Conservation (phyloP, 257 asterid genomes). For the Ajuga chamaepitys region DNA sequence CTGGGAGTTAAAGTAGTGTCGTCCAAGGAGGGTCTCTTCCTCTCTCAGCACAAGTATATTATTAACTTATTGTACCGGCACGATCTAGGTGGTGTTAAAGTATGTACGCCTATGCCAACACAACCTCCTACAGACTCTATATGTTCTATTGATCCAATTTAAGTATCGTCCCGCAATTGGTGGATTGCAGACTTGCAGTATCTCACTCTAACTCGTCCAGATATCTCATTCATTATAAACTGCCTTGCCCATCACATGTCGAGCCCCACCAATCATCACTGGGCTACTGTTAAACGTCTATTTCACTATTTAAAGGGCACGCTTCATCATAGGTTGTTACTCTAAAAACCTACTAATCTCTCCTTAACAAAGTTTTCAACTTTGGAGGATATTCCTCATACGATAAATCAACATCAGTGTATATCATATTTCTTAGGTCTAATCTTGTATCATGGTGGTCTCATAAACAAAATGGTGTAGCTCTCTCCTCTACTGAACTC, state of each 20-base stretch:
- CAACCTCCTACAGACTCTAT: neutral
- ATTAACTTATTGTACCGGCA: neutral
- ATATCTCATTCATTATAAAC: neutral
- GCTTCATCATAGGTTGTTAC: neutral
- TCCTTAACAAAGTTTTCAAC: neutral
- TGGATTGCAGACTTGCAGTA: neutral
- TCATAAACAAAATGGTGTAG: neutral
- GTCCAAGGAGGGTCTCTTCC: neutral
- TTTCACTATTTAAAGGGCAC: neutral
- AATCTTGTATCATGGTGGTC: neutral
- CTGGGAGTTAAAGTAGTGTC: neutral
- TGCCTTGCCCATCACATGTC: too few species aligned
- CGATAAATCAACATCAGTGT: too few species aligned
- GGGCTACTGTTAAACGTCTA: neutral
- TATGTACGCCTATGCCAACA: neutral
- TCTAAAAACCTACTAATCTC: neutral
- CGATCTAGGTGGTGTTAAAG: neutral
- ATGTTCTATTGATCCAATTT: neutral
- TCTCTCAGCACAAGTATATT: neutral
- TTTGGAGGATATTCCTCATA: neutral
- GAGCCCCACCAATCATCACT: too few species aligned
- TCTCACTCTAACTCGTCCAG: neutral
- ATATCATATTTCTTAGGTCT: neutral
- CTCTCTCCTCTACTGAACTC: neutral
- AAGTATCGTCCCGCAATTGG: neutral